Evolutionary conservation across 768 basidiomycete species (phyloP).

Genomic region (Chalciporus piperatus): DNA sequence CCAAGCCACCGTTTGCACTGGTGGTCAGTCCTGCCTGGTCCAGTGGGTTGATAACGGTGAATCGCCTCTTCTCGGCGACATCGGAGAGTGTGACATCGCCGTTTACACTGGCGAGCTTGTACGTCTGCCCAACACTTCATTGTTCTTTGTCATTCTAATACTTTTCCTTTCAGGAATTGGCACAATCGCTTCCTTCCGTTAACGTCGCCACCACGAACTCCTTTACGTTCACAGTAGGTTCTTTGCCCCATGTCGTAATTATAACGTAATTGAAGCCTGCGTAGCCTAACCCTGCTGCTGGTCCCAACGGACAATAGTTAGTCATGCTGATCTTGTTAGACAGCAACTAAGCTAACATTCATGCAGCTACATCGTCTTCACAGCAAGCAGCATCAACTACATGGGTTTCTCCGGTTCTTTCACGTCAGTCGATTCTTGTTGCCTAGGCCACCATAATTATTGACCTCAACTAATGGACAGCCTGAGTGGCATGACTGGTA

Average conservation of each 20-base stretch:
- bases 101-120: constrained; percentile 60
- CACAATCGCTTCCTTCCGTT: constrained; percentile 54
- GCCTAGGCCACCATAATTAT: neutral
- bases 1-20: constrained; percentile 45
- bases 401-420: constrained; percentile 54
- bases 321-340: constrained; percentile 17
- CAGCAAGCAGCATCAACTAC: constrained; percentile 37
- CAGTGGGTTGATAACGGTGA: constrained; percentile 65
- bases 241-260: neutral
- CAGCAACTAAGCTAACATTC: constrained; percentile 1
- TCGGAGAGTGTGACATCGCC: constrained; percentile 54
- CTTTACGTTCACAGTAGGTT: constrained; percentile 54
- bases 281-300: constrained; percentile 56
- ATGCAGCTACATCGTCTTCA: constrained; percentile 61
- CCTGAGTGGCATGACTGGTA: constrained; percentile 58
- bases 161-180: constrained; percentile 42
- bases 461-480: constrained; percentile 32
- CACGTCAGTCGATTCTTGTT: constrained; percentile 36
- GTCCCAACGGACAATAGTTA: constrained; percentile 57
- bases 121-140: constrained; percentile 15
- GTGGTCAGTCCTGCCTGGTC: constrained; percentile 51
- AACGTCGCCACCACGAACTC: constrained; percentile 49
- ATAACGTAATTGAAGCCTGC: neutral
- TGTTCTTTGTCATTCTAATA: neutral
- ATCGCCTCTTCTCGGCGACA: constrained; percentile 42